Conservation (phyloP, 2,329 filamentous ascomycete genomes). For the Botrytis squamosa region DNA sequence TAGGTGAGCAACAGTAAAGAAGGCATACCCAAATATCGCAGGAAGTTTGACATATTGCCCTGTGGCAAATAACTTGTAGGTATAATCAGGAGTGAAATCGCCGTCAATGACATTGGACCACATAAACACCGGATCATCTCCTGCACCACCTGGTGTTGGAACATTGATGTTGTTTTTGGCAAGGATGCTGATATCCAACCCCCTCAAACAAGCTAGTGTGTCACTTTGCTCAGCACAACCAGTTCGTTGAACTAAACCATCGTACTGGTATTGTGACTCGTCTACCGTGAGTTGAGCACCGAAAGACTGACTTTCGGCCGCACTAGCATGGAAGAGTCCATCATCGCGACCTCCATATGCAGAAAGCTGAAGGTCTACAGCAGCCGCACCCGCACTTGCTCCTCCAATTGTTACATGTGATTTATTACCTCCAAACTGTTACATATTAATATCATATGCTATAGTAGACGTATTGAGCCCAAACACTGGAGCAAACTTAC, state of each 20-base stretch:
- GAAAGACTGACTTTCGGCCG: slow-evolving; percentile 53
- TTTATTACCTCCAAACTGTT: slow-evolving; percentile 67
- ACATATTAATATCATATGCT: slow-evolving; percentile 5
- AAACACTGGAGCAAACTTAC: slow-evolving; percentile 34
- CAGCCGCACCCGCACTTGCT: slow-evolving; percentile 65
- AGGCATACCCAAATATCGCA: slow-evolving; percentile 45
- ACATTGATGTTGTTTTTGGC: slow-evolving; percentile 46
- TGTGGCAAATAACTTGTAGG: slow-evolving; percentile 49
- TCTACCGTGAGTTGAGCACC: slow-evolving; percentile 47
- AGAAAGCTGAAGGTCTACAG: slow-evolving; percentile 62
- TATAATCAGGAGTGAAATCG: slow-evolving; percentile 50
- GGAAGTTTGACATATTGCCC: slow-evolving; percentile 56
- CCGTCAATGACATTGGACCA: slow-evolving; percentile 56
- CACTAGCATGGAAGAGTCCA: slow-evolving; percentile 51
- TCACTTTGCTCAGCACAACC: slow-evolving; percentile 42
- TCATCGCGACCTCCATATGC: slow-evolving; percentile 51
- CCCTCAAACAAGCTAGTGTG: slow-evolving; percentile 49
- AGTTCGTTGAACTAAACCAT: slow-evolving; percentile 47
- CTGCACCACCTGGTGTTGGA: slow-evolving; percentile 39
- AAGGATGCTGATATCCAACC: slow-evolving; percentile 44
- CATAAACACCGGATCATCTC: slow-evolving; percentile 48
- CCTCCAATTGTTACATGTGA: slow-evolving; percentile 67
- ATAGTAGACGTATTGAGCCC: neutral
- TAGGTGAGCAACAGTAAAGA: neutral
- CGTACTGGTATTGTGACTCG: slow-evolving; percentile 53